Base-by-base conservation (phyloP, 352 stramenopile species). In the Globisporangium nodosum region DNA sequence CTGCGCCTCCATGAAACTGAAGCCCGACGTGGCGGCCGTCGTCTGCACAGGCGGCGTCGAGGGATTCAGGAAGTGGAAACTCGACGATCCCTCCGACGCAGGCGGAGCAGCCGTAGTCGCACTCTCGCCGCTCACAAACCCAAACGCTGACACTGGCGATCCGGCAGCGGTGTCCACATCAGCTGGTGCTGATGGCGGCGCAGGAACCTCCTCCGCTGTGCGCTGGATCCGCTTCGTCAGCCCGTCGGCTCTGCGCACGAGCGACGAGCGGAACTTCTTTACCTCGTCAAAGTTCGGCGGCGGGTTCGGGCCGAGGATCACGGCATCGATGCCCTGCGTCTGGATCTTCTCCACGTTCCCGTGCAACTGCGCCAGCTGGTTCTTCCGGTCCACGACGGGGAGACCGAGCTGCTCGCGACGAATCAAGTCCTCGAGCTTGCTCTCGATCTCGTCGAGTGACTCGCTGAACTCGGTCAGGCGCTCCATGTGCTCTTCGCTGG, bases 331-430 rank as follows among this genome's bases (percentile, higher is more conserved):
- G 47, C 81, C 81, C 60, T 90, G 73, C 12, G 82, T 92, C 66
- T 89, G 77, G 46, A 92, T 90, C 49, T 85, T 85, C 62, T 92
- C 82, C 51, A 92, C 73, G 20, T 69, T 76, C 4, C 82, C 82
- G 35, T 90, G 79, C 27, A 92, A 68, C 56, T 92, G 82, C 33
- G 82, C 82, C 18, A 92, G 64, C 52, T 85, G 64, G 58, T 90
- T 89, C 55, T 79, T 78, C 33, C 71, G 63, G 54, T 88, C 78
- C 2, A 58, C 57, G 5, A 85, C 54, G 1, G 60, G 63, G 13
- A 78, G 48, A 9, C 76, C 71, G 5, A 64, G 58, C 33, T 81
- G 74, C 35, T 87, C 78, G 12, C 73, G 75, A 35, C 59, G 56
- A 21, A 88, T 63, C 15, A 91, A 53, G 12, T 83, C 70, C 21